Evolutionary conservation across 306 rosid genomes (phyloP), one percentile per base, ranked within the genome.

Genomic region (Rubus idaeus): DNA sequence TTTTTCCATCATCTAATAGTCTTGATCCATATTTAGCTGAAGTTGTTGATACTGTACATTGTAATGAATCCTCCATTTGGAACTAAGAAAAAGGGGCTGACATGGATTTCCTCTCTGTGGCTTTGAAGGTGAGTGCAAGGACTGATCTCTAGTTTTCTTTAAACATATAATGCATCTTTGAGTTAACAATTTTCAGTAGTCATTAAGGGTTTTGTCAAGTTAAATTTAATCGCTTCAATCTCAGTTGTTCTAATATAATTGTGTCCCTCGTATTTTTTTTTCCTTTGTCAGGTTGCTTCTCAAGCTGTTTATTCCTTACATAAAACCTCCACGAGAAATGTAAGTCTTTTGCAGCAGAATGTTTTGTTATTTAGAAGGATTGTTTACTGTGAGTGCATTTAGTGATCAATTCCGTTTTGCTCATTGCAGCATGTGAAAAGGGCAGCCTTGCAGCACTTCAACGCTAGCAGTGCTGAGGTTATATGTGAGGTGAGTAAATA

Each of bases 41-140:
- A 77, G n/a, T 79, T 75, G 89, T 89, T 78, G 96, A 95, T 84
- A 95, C 98, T 20, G n/a, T n/a, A n/a, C n/a, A 87, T 95, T 78
- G 84, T 95, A 50, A 95, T 92, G 97, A 95, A 95, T 81, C 97
- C 99, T 55, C 99, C 98, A 57, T 91, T 95, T 77, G 98, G 99
- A 84, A 89, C 98, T 63, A 87, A 90, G 73, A 85, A 77, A 71
- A 91, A 82, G 99, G 99, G 21, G 97, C 90, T 39, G 97, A 95
- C 77, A 87, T 95, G 90, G 93, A 90, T 74, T 95, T 95, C 75
- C 97, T 95, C 73, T 73, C 42, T 62, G 86, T 71, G 75, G 91
- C 96, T 80, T 83, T 92, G 88, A 91, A 89, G 97, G 98, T 89
- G 80, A 76, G 62, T 78, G 50, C 50, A 53, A 37, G 57, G 57